Base-by-base conservation (phyloP, 495 filamentous ascomycete genomes). In the Xylaria acuta region DNA sequence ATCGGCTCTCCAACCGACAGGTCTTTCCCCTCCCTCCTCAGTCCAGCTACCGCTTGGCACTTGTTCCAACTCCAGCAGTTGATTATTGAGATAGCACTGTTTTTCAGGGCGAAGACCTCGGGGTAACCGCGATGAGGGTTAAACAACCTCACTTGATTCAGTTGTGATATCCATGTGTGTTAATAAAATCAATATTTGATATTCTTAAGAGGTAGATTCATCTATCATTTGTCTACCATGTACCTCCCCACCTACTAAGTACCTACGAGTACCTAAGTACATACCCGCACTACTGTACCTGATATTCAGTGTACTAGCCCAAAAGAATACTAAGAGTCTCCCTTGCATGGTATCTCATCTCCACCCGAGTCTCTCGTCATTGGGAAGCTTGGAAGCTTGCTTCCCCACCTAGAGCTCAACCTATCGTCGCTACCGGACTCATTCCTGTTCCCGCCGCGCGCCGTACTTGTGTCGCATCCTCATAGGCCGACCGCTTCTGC, bases 401-500 rank as follows among this genome's bases (percentile, higher is more conserved):
- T 67, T 67, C 65, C 49, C 65, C 65, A 67, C 65, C 49, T 67
- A 53, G 45, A 53, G 43, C 43, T 43, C 22, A 27, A 43, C 45
- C 45, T 18, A 25, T 38, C 45, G 25, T 51, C 30, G 30, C 45
- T 20, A 27, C 45, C 40, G 45, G 64, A 67, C 12, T 51, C 43
- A 14, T 32, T 67, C 30, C 45, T 40, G 27, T 41, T 38, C n/a
- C 45, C 14, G 38, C 27, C 38, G 60, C 36, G 43, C 65, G 27
- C 36, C 9, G n/a, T 6, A 27, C 64, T n/a, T 25, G 63, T 62
- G 41, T 45, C 69, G 45, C 73, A 40, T 69, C 69, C 67, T 72
- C 64, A 67, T 71, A 76, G 56, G 58, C 64, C 45, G 66, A 64
- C 32, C 69, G 71, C 62, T 69, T 70, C 59, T 66, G 6, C 70